Evolutionary conservation across 495 filamentous ascomycete species (phyloP).

Genomic region (Tricharina praecox): DNA sequence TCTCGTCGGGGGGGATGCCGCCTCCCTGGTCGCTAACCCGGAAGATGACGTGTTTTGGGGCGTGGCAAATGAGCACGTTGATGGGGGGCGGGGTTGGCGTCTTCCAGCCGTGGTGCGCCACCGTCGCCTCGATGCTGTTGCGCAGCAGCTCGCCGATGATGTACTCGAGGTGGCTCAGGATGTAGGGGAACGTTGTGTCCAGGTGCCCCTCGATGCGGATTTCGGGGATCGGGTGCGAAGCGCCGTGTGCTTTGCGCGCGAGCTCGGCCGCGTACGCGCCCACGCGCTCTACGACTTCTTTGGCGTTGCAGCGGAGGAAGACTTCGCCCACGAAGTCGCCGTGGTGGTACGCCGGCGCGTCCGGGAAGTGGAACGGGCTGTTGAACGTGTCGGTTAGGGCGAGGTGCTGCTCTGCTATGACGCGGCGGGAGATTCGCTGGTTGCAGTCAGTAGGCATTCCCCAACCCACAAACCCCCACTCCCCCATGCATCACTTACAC

Average conservation of each 20-base stretch:
- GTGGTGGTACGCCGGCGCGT: constrained; percentile 47
- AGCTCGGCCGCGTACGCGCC: constrained; percentile 54
- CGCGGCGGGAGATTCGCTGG: constrained; percentile 68
- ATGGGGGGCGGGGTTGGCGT: constrained; percentile 50
- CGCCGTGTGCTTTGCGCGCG: constrained; percentile 51
- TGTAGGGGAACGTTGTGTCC: constrained; percentile 86
- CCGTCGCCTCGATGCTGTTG: constrained; percentile 83
- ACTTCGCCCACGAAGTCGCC: constrained; percentile 88
- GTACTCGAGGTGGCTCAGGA: constrained; percentile 88
- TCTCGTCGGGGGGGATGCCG: constrained; percentile 63
- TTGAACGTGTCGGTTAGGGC: constrained; percentile 94
- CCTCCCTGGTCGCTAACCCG: constrained; percentile 90
- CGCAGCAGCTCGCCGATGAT: constrained; percentile 89
- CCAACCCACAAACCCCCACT: not conserved
- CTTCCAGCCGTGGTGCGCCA: constrained; percentile 44
- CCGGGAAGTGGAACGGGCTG: constrained; percentile 77
- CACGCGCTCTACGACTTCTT: constrained; percentile 72
- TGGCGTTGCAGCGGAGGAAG: constrained; percentile 83
- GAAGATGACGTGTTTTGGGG: constrained; percentile 88
- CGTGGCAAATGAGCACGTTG: constrained; percentile 86
- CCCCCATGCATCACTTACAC: too few relatives aligned
- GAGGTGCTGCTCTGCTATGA: constrained; percentile 95
- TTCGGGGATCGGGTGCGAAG: constrained; percentile 51
- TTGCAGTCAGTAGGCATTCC: constrained; percentile 34
- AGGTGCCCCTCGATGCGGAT: constrained; percentile 76